phyloP scores from a whole-genome alignment of 1,284 basidiomycete species.

The Tetrapyrgos nigripes region DNA sequence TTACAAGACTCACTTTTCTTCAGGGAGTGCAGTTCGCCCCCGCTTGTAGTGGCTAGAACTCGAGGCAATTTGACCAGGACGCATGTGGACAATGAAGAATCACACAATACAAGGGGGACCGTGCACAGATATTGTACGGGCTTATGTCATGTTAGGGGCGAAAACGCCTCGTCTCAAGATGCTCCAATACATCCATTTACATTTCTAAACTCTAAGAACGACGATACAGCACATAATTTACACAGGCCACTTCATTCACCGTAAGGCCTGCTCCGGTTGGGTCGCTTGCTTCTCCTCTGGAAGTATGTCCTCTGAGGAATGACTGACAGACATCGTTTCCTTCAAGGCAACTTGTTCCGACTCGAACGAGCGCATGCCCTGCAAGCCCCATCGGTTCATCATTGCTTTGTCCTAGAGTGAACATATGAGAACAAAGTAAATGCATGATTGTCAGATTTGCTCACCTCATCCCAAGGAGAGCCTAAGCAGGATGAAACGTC shows the following conservation, averaged over 20 bases:
- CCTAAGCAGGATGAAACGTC: slow-evolving; percentile 15
- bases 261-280: background rate
- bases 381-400: slow-evolving; percentile 92
- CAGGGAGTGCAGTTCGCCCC: background rate
- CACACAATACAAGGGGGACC: background rate
- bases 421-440: slow-evolving; percentile 17
- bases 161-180: too few relatives aligned
- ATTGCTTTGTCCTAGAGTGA: slow-evolving; percentile 84
- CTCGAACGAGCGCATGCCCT: slow-evolving; percentile 90
- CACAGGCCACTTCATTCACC: too few relatives aligned
- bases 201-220: too few relatives aligned
- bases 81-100: slow-evolving; percentile 1
- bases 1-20: slow-evolving; percentile 13
- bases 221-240: too few relatives aligned
- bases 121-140: background rate
- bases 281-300: background rate
- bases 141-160: background rate
- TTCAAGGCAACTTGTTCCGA: slow-evolving; percentile 62
- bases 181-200: too few relatives aligned
- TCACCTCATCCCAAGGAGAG: slow-evolving; percentile 67
- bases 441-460: slow-evolving; percentile 14
- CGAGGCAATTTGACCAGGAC: background rate
- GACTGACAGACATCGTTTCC: slow-evolving; percentile 43
- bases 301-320: background rate
- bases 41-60: slow-evolving; percentile 10